phyloP scores from a whole-genome alignment of 2,329 filamentous ascomycete genomes.

The Macrophomina pseudophaseolina region DNA sequence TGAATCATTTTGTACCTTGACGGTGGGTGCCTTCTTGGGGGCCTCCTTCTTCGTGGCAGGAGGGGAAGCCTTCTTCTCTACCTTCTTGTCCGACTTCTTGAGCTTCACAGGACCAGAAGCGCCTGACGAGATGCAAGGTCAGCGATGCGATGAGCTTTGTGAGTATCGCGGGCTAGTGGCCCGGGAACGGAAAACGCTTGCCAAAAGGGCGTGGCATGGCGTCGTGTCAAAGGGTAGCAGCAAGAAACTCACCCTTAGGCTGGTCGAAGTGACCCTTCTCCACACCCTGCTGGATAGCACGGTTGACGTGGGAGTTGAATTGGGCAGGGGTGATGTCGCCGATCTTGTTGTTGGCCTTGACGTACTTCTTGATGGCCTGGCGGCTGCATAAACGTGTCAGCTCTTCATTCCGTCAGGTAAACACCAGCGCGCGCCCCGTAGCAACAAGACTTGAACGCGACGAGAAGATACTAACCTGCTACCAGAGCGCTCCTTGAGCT shows the following conservation, averaged over 20 bases:
- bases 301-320: slow-evolving; percentile 82
- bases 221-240: too few relatives aligned
- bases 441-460: slow-evolving; percentile 32
- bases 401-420: slow-evolving; percentile 31
- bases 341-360: slow-evolving; percentile 72
- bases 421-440: slow-evolving; percentile 37
- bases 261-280: slow-evolving; percentile 87
- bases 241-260: slow-evolving; percentile 75
- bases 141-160: slow-evolving; percentile 4
- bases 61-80: slow-evolving; percentile 14
- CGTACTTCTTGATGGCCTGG: slow-evolving; percentile 77
- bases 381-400: slow-evolving; percentile 58
- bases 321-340: slow-evolving; percentile 58
- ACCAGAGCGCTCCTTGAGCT: slow-evolving; percentile 74
- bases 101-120: slow-evolving; percentile 92
- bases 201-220: slow-evolving; percentile 29
- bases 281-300: slow-evolving; percentile 79
- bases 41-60: slow-evolving; percentile 38
- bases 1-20: slow-evolving; percentile 26
- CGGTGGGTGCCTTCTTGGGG: slow-evolving; percentile 24
- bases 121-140: slow-evolving; percentile 54
- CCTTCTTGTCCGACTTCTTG: slow-evolving; percentile 70
- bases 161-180: not conserved
- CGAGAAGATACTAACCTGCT: slow-evolving; percentile 63
- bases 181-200: slow-evolving; percentile 31